Base-by-base conservation (phyloP, 495 filamentous ascomycete species). In the Penicillium bialowiezense region DNA sequence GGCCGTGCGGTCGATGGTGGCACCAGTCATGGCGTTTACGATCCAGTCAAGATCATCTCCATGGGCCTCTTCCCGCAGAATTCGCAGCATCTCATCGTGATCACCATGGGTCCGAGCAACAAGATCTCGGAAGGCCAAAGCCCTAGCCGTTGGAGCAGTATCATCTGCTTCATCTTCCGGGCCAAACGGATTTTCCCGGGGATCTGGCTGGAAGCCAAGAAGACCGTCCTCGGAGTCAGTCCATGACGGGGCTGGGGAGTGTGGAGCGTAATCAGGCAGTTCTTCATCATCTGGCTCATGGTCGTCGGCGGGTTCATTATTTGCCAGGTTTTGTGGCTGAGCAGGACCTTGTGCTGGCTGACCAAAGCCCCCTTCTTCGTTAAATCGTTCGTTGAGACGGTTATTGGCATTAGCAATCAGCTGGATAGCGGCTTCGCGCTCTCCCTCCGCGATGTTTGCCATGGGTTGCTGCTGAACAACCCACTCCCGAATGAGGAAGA, bases 401-500 rank as follows among this genome's bases (percentile, higher is more conserved):
- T 71, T 64, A 26, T 74, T 72, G 3, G 61, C 69, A 34, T 74
- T 72, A 3, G 68, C 73, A 20, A 72, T 73, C 26, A 75, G 50
- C 28, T 63, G 49, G 50, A 71, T 36, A 39, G 73, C 62, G 32
- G 71, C 62, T 49, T 79, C 67, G 21, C 73, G 56, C 58, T 81
- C 68, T 58, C 80, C 68, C 68, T 84, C 62, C 15, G 68, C 73
- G 37, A 83, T 70, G 47, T 82, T 79, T 28, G 78, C 74, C 51
- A 87, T 87, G 8, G 91, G 91, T 60, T 97, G 95, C 62, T 97
- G 93, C 59, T 97, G 92, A 5, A 97, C 90, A 32, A 99, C 93
- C 82, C 95, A 99, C 69, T 99, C 93, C 14, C 93, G 77, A 41
- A 99, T 96, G 14, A 99, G 70, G 55, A 99, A 97, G 33, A 99